phyloP scores from a whole-genome alignment of 306 rosid species.

The cucumber (Cucumis sativus) region Cucumber_9930_V3 NC_026661.2:21871501-21872000 shows the following conservation, averaged over 20 bases:
- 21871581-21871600: too few relatives aligned
- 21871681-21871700: neutral
- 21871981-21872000: slow-evolving; percentile 19
- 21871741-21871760: slow-evolving; percentile 44
- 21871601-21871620: too few relatives aligned
- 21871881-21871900: slow-evolving; percentile 36
- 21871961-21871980: neutral
- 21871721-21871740: slow-evolving; percentile 9
- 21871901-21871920: slow-evolving; percentile 72
- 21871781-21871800: slow-evolving; percentile 38
- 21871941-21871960: slow-evolving; percentile 3
- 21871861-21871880: slow-evolving; percentile 54
- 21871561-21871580: neutral
- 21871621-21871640: too few relatives aligned
- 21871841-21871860: slow-evolving; percentile 36
- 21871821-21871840: slow-evolving; percentile 37
- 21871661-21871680: too few relatives aligned
- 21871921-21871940: slow-evolving; percentile 5
- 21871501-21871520: slow-evolving; percentile 27
- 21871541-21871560: slow-evolving; percentile 62
- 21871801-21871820: slow-evolving; percentile 33
- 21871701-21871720: slow-evolving; percentile 6
- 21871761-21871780: slow-evolving; percentile 43
- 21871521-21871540: slow-evolving; percentile 38
- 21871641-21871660: too few relatives aligned